Conservation (phyloP, 1,139 yeast species). For the Yamadazyma conglobata region DNA sequence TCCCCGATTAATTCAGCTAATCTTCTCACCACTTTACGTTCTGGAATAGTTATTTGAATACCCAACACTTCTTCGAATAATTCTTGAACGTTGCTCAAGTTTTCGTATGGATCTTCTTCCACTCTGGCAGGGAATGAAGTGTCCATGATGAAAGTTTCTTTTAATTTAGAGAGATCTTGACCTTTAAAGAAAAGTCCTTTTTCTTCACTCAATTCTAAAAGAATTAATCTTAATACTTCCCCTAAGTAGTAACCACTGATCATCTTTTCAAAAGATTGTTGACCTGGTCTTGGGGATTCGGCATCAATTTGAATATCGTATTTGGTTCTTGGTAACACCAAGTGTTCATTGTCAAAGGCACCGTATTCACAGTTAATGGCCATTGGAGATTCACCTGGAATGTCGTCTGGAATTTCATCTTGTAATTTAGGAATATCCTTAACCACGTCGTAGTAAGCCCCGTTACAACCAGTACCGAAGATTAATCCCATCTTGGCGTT, state of each 20-base stretch:
- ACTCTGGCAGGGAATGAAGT: constrained; percentile 83
- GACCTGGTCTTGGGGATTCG: constrained; percentile 94
- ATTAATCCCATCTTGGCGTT: constrained; percentile 91
- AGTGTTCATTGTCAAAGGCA: constrained; percentile 90
- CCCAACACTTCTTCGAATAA: constrained; percentile 58
- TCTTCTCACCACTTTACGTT: constrained; percentile 79
- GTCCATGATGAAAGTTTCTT: constrained; percentile 70
- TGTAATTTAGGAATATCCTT: constrained; percentile 77
- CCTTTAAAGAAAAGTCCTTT: constrained; percentile 61
- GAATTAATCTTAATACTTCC: constrained; percentile 78
- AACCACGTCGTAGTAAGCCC: constrained; percentile 86
- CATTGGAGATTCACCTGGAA: constrained; percentile 67
- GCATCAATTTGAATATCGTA: constrained; percentile 78
- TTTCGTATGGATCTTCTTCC: constrained; percentile 89
- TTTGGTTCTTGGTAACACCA: constrained; percentile 81
- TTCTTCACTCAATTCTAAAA: constrained; percentile 66
- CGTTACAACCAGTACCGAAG: constrained; percentile 97
- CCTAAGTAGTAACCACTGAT: constrained; percentile 96
- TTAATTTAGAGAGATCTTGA: constrained; percentile 61
- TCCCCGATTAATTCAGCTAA: constrained; percentile 86
- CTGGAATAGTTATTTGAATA: constrained; percentile 67
- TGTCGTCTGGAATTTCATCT: constrained; percentile 64
- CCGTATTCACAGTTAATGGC: constrained; percentile 99
- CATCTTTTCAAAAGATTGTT: constrained; percentile 96
- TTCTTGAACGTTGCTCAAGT: constrained; percentile 70